Base-by-base conservation (phyloP, 73 alveolate genomes). In the Paramecium octaurelia region DNA sequence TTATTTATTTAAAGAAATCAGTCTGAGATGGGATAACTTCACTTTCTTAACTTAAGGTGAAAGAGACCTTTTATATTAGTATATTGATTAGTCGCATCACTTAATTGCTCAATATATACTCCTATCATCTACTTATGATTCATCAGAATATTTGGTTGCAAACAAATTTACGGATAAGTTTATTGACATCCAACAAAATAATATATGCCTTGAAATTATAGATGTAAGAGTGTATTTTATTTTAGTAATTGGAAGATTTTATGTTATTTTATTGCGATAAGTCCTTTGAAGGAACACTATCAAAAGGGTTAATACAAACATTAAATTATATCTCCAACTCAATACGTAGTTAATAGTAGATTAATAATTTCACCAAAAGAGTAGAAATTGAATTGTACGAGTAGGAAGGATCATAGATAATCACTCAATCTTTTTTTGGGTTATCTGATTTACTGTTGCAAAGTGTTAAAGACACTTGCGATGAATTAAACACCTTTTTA, bases 331-430 rank as follows among this genome's bases (percentile, higher is more conserved):
- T 80, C 8, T 24, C 43, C n/a, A 80, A 80, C 44, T 18, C 21
- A 11, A 80, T 80, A 7, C 18, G 24, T n/a, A 43, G 21, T 44
- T 48, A 80, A 46, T 23, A 80, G 24, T 59, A 58, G 16, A 34
- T 77, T 42, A 77, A 77, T 77, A 77, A 77, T 27, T 77, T 77
- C 24, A 77, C 90, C 7, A 77, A 46, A 77, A 40, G 90, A 77
- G 24, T 24, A 10, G 75, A 77, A 77, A 20, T 77, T 20, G 9
- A 77, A 29, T 18, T 77, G 7, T 77, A 77, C 43, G 90, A 77
- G 18, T 34, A 29, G 21, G 90, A 77, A 43, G 90, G 90, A 23
- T 58, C 75, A 36, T 20, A 77, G 44, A 36, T 77, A 40, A 43
- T 77, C 7, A 77, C 90, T 11, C 7, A 73, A 77, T 23, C 54